Percentiles rank a stretch among this genome's conserved stretches.
Conservation (phyloP, 2,329 filamentous ascomycete genomes). For the Ceratocystis alfenasii region DNA sequence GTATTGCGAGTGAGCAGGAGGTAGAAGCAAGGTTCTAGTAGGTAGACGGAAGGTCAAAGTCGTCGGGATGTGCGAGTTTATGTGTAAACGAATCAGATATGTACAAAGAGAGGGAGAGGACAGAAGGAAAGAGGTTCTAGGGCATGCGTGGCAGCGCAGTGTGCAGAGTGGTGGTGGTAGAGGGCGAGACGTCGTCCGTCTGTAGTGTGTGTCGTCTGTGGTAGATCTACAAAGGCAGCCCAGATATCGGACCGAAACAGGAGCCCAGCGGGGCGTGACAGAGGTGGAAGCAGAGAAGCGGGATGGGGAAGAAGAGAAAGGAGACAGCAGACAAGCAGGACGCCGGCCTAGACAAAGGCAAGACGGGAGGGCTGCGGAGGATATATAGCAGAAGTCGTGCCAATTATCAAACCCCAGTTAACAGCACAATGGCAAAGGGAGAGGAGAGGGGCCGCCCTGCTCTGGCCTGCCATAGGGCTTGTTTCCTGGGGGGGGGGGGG, state of each 20-base stretch:
- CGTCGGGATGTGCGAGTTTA: no score
- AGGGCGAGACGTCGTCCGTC: background rate
- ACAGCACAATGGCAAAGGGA: background rate
- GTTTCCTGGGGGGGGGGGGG: background rate
- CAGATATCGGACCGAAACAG: slow-evolving; percentile 1
- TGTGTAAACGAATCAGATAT: no score
- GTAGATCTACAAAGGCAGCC: background rate
- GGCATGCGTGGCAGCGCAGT: background rate
- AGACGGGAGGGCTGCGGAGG: background rate
- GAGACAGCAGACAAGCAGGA: background rate
- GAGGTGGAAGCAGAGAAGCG: background rate
- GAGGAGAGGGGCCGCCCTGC: background rate
- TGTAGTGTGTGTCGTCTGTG: background rate
- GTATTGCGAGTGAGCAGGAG: no score
- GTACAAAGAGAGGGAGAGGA: background rate
- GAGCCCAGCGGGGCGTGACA: background rate
- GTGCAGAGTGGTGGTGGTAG: background rate
- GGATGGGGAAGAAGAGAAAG: background rate
- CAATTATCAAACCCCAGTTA: background rate
- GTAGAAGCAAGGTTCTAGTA: no score
- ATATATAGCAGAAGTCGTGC: slow-evolving; percentile 5
- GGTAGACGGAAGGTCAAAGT: no score
- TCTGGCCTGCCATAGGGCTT: background rate
- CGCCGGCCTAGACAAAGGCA: background rate
- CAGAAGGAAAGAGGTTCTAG: background rate